These are phyloP conservation scores for Madurella mycetomatis DNA, from an alignment of 2,329 filamentous ascomycete species.

Conservation along the genomic window DNA sequence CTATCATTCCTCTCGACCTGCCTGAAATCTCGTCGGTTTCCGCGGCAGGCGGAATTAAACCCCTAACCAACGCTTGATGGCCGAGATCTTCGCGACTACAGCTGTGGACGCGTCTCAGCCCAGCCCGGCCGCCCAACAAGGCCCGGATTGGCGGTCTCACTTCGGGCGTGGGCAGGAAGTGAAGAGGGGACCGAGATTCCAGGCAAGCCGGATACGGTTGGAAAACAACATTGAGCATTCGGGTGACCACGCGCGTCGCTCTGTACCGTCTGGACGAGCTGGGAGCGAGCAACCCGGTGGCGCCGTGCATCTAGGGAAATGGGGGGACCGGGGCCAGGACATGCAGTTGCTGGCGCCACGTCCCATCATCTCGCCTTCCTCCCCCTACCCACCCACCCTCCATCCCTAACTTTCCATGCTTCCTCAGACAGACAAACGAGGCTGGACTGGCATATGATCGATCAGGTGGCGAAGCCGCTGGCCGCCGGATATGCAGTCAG, in stretches of 20 bases:
- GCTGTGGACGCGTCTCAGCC: background rate
- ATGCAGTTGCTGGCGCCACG: background rate
- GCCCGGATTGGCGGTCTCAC: background rate
- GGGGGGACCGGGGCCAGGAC: background rate
- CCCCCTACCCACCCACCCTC: background rate
- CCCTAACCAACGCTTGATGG: background rate
- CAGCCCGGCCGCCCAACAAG: background rate
- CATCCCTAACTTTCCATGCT: background rate
- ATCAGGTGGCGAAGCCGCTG: background rate
- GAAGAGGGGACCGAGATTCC: background rate
- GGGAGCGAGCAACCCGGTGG: too few species aligned
- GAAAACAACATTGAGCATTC: background rate
- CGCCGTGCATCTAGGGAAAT: background rate
- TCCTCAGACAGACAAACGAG: background rate
- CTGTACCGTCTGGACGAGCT: too few species aligned
- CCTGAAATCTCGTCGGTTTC: background rate
- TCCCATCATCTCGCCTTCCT: background rate
- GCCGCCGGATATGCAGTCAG: background rate
- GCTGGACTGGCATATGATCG: background rate
- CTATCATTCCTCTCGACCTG: background rate
- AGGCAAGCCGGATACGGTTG: background rate
- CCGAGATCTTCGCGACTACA: background rate
- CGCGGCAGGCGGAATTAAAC: background rate
- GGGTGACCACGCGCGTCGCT: too few species aligned
- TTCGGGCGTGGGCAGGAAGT: background rate